Evolutionary conservation across 1,284 basidiomycete species (phyloP).

Genomic region (Leccinum cinnamomeum): DNA sequence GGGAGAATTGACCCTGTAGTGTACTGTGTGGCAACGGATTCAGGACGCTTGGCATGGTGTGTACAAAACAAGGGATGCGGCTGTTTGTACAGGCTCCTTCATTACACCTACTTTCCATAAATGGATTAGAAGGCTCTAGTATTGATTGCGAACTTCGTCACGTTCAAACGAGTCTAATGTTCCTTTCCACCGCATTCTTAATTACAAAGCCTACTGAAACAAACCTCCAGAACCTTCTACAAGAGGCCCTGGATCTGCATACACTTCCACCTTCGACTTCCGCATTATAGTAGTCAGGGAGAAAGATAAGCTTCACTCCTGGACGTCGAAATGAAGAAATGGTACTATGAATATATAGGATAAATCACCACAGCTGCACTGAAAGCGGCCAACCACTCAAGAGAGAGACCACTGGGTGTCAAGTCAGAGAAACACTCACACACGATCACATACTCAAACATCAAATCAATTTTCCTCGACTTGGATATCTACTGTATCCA

Average conservation of each 20-base stretch:
- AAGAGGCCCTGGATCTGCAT: not conserved
- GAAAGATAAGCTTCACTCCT: not conserved
- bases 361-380: not conserved
- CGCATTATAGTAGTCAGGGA: not conserved
- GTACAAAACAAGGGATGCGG: too few relatives aligned
- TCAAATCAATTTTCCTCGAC: not conserved
- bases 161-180: too few relatives aligned
- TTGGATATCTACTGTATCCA: not conserved
- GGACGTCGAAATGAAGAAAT: not conserved
- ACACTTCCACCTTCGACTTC: not conserved
- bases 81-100: too few relatives aligned
- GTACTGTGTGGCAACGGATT: too few relatives aligned
- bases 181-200: too few relatives aligned
- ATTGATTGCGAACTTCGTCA: too few relatives aligned
- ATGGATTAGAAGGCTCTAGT: too few relatives aligned
- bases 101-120: too few relatives aligned
- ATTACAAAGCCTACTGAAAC: too few relatives aligned
- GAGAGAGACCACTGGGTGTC: not conserved
- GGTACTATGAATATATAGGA: not conserved
- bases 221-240: not conserved
- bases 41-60: too few relatives aligned
- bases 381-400: not conserved
- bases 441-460: not conserved
- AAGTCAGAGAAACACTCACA: not conserved
- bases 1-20: too few relatives aligned